Evolutionary conservation across 495 filamentous ascomycete species (phyloP).

Genomic region (Pseudevernia furfuracea): DNA sequence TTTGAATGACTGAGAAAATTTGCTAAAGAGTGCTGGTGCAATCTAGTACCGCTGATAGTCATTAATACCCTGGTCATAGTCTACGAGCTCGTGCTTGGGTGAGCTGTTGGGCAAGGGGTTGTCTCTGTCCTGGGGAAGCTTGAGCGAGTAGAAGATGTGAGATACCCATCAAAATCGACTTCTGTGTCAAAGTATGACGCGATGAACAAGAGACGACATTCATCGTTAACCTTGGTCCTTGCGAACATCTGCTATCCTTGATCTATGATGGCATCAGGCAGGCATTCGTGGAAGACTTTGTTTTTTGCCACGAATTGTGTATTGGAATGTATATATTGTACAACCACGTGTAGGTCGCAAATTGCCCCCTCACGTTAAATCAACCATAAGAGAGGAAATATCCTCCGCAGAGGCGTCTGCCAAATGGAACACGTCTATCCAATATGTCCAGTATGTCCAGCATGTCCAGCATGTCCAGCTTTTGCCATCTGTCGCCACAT

Average conservation of each 20-base stretch:
- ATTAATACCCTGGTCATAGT: slow-evolving; percentile 86
- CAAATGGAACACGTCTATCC: background rate
- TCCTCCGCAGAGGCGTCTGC: background rate
- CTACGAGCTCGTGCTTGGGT: slow-evolving; percentile 84
- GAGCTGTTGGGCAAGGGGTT: slow-evolving; percentile 29
- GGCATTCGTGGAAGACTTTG: background rate
- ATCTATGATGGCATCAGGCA: background rate
- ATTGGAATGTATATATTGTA: slow-evolving; percentile 6
- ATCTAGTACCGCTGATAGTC: slow-evolving; percentile 79
- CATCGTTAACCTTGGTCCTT: background rate
- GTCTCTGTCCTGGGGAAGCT: background rate
- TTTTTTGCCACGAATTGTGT: background rate
- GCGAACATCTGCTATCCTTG: background rate
- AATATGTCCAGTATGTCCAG: background rate
- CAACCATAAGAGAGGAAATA: background rate
- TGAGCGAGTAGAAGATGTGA: background rate
- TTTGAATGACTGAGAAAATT: background rate
- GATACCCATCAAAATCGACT: slow-evolving; percentile 6
- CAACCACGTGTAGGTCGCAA: background rate
- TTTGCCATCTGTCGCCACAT: background rate
- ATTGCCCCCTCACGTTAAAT: background rate
- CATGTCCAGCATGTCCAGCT: background rate
- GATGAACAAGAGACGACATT: background rate
- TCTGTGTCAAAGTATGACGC: background rate
- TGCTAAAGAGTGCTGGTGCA: background rate